phyloP scores from a whole-genome alignment of 768 basidiomycete genomes.

The Cystobasidium onofrii region DNA sequence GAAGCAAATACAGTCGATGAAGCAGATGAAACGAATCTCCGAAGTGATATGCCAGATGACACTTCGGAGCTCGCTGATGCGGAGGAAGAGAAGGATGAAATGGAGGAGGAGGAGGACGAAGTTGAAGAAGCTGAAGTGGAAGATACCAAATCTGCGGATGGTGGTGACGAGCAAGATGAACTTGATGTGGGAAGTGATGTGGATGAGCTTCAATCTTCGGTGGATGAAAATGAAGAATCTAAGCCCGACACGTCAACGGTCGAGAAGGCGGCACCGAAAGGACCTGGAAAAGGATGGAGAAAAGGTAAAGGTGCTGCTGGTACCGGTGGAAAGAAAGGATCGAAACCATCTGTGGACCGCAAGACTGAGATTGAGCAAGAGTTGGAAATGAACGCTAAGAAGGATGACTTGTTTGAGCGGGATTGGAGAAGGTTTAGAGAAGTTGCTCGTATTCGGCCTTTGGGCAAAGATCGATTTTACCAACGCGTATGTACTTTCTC shows the following conservation, averaged over 20 bases:
- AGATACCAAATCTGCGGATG: not conserved
- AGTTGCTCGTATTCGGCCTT: conserved; percentile 71
- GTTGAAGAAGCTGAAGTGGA: not conserved
- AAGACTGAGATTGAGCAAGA: conserved; percentile 66
- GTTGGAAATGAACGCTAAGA: conserved; percentile 62
- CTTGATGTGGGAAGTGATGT: not conserved
- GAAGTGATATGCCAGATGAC: not conserved
- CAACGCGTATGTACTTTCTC: conserved; percentile 50
- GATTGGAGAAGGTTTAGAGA: conserved; percentile 87
- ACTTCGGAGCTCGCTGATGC: not conserved
- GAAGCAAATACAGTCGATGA: not conserved
- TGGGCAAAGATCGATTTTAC: conserved; percentile 87
- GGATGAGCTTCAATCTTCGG: conserved; percentile 17
- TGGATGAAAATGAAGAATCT: conserved; percentile 1
- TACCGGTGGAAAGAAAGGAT: not conserved
- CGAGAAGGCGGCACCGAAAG: not conserved
- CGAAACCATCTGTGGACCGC: conserved; percentile 27
- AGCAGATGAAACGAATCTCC: not conserved
- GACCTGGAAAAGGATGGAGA: conserved; percentile 48
- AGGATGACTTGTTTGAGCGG: conserved; percentile 74
- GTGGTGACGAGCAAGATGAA: not conserved
- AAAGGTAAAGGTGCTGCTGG: conserved; percentile 46
- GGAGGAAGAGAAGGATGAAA: not conserved
- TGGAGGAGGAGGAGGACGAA: not conserved
- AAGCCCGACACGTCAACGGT: conserved; percentile 9